Base-by-base conservation (phyloP, 768 basidiomycete species). In the Russula lepida region DNA sequence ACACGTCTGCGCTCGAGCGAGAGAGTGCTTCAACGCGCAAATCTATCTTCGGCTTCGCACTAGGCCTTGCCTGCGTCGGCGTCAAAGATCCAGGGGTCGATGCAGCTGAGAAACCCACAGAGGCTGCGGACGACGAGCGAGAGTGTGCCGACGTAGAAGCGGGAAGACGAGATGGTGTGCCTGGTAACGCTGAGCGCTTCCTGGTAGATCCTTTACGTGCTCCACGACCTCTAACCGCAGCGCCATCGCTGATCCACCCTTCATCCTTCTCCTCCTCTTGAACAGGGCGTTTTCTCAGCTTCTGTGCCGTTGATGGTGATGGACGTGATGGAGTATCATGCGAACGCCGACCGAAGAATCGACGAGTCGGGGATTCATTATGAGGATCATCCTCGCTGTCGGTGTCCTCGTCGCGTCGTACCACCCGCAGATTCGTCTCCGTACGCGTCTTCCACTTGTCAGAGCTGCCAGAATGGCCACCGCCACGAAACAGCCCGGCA, bases 391-490 rank as follows among this genome's bases (percentile, higher is more conserved):
- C 67, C 56, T 71, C 72, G 30, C 62, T 56, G 21, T 69, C 69
- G 44, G 68, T 71, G 49, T 70, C 70, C 23, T 63, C 68, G 1
- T 65, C 65, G 39, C 62, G 62, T 28, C 67, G 66, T 17, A 54
- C 63, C 2, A 55, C 50, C 33, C 67, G 54, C 12, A 76, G 56
- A 64, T 76, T 73, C 52, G 61, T 66, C 64, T 74, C 74, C 6
- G 75, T 77, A 13, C 76, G 69, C 48, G 74, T 75, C 25, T 69
- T 69, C 76, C 76, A 77, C 28, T 69, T 60, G 1, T 58, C 64
- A 12, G 51, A 3, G 23, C 55, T 32, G 6, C 27, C 21, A 25
- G 27, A 47, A 33, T 59, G 51, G 1, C 37, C 15, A n/a, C 64
- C 44, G 21, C 54, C 19, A 33, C 64, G 64, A 43, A 60, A 66